Evolutionary conservation across 2,329 filamentous ascomycete species (phyloP).

Genomic region (Aspergillus sp.): DNA sequence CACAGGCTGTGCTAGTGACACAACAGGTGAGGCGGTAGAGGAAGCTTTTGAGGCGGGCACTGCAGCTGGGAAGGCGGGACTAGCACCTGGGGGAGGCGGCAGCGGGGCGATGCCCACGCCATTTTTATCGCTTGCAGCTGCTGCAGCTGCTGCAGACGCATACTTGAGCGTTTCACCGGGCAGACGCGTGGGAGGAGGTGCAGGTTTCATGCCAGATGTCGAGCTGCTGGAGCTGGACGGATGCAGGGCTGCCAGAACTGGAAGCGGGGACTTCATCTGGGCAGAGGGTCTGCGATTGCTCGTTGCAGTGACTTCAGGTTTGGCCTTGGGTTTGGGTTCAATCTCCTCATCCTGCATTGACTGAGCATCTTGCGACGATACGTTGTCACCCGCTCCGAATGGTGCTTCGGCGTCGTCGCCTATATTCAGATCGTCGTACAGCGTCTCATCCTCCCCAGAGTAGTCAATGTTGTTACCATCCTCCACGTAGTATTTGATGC

Average conservation of each 20-base stretch:
- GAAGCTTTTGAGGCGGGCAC: conserved; percentile 54
- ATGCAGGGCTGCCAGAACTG: conserved; percentile 88
- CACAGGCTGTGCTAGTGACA: conserved; percentile 50
- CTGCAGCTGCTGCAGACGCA: conserved; percentile 90
- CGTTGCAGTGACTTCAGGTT: conserved; percentile 56
- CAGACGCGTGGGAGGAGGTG: conserved; percentile 77
- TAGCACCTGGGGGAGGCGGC: conserved; percentile 76
- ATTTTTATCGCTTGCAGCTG: conserved; percentile 85
- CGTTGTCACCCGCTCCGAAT: conserved; percentile 79
- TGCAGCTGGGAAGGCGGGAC: conserved; percentile 51
- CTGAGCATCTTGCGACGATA: conserved; percentile 93
- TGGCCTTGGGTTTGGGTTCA: conserved; percentile 60
- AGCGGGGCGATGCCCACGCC: conserved; percentile 87
- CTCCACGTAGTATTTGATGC: conserved; percentile 91
- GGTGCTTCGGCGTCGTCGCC: conserved; percentile 81
- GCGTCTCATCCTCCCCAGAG: conserved; percentile 80
- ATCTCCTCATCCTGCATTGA: conserved; percentile 81
- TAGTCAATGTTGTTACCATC: conserved; percentile 87
- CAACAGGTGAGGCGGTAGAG: conserved; percentile 58
- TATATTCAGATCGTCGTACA: conserved; percentile 92
- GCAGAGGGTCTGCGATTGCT: conserved; percentile 73
- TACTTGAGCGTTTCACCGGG: conserved; percentile 94
- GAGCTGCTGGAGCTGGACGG: conserved; percentile 50
- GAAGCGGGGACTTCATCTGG: conserved; percentile 89
- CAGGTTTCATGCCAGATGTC: conserved; percentile 81